Conservation (phyloP, 164 flowering plant species). For the Dillenia suffruticosa region DNA sequence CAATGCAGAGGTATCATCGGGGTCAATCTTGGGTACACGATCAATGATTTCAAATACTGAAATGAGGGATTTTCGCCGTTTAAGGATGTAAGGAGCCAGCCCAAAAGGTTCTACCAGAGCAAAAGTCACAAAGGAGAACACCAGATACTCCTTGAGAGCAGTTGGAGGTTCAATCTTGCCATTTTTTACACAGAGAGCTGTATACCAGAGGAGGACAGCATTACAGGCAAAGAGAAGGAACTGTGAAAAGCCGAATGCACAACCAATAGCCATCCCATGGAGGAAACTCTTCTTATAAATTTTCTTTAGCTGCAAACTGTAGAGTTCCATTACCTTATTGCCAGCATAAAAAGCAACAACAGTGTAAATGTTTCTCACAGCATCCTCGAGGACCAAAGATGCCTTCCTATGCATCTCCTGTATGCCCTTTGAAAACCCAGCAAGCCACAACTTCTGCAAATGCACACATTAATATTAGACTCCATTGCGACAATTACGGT, state of each 20-base stretch:
- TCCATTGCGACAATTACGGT: background rate
- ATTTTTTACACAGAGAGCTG: conserved; percentile 59
- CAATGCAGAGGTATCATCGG: conserved; percentile 76
- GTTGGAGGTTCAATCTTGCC: conserved; percentile 38
- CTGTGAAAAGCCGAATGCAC: conserved; percentile 95
- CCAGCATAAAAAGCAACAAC: conserved; percentile 99
- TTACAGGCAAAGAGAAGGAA: conserved; percentile 95
- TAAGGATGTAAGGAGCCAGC: conserved; percentile 93
- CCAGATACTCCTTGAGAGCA: conserved; percentile 94
- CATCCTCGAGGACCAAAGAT: conserved; percentile 94
- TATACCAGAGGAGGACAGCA: conserved; percentile 94
- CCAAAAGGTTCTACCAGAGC: conserved; percentile 99
- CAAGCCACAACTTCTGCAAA: conserved; percentile 96
- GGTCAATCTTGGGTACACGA: conserved; percentile 83
- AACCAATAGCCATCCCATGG: conserved; percentile 92
- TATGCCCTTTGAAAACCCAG: conserved; percentile 96
- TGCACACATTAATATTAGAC: conserved; percentile 5
- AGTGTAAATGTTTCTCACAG: conserved; percentile 95
- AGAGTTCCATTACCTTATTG: conserved; percentile 94
- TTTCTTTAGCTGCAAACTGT: conserved; percentile 58
- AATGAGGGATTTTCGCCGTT: conserved; percentile 70
- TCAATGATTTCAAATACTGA: conserved; percentile 96
- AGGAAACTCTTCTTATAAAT: conserved; percentile 80
- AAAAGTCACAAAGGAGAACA: conserved; percentile 93
- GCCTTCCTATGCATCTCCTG: conserved; percentile 99